A percentile compares a stretch with the other conserved stretches of the same genome.
These are phyloP conservation scores for Rubia yunnanensis DNA, from an alignment of 257 asterid species.

Conservation along the genomic window DNA sequence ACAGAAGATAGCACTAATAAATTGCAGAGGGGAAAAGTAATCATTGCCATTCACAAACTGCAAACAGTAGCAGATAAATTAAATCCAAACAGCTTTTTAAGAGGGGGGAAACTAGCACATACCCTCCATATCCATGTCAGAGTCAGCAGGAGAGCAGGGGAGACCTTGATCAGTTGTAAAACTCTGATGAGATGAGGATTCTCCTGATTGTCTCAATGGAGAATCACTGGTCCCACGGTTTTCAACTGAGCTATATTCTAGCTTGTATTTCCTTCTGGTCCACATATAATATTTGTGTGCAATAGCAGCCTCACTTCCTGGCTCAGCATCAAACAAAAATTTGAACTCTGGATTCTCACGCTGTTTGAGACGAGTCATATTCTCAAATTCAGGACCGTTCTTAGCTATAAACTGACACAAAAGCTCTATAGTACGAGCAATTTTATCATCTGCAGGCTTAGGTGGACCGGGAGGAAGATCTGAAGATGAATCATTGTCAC, in stretches of 20 bases:
- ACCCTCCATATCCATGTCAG: slow-evolving; percentile 99
- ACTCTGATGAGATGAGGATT: slow-evolving; percentile 10
- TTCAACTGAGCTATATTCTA: slow-evolving; percentile 2
- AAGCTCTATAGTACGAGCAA: slow-evolving; percentile 20
- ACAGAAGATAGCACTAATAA: neutral
- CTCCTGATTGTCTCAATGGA: slow-evolving; percentile 10
- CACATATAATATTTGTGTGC: slow-evolving; percentile 18
- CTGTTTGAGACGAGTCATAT: slow-evolving; percentile 17
- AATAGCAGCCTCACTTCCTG: slow-evolving; percentile 31
- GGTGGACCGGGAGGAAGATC: slow-evolving; percentile 26
- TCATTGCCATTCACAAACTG: neutral
- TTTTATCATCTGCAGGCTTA: slow-evolving; percentile 25
- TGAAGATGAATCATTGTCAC: slow-evolving; percentile 18
- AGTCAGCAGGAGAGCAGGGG: slow-evolving; percentile 42
- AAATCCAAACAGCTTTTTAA: slow-evolving; percentile 9
- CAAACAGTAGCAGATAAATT: neutral
- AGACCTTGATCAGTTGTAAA: slow-evolving; percentile 9
- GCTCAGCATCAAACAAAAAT: slow-evolving; percentile 22
- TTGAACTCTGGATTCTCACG: slow-evolving; percentile 14
- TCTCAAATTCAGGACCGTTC: slow-evolving; percentile 20
- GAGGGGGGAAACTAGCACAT: slow-evolving; percentile 15
- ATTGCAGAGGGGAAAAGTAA: neutral
- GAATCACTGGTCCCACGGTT: neutral
- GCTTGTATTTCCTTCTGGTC: slow-evolving; percentile 12
- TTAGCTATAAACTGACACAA: slow-evolving; percentile 28